These are phyloP conservation scores for Senna siamea DNA, from an alignment of 306 rosid species.

Conservation along the genomic window DNA sequence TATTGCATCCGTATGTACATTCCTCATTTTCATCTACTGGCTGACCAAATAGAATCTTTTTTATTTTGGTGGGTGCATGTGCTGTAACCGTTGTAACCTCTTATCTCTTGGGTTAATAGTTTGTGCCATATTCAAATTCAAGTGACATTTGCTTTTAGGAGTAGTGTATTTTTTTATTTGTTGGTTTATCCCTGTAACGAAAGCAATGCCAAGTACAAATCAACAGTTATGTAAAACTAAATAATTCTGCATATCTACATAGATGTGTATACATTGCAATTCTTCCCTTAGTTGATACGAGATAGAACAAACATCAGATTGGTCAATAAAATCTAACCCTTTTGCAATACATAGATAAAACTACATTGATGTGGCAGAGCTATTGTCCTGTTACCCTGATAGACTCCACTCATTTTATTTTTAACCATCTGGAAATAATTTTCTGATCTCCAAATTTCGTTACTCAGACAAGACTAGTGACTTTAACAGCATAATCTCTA, in stretches of 20 bases:
- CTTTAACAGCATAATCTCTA: no score
- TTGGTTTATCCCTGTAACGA: constrained; percentile 38
- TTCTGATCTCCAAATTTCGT: not conserved
- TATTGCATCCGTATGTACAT: constrained; percentile 83
- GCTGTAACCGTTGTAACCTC: constrained; percentile 35
- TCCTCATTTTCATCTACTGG: constrained; percentile 89
- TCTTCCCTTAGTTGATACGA: constrained; percentile 1
- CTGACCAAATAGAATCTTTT: constrained; percentile 61
- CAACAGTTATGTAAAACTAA: not conserved
- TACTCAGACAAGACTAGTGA: not conserved
- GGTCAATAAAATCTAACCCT: not conserved
- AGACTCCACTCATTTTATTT: no score
- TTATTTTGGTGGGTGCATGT: constrained; percentile 27
- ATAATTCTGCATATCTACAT: no score
- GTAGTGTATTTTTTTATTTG: constrained; percentile 41
- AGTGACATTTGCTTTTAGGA: constrained; percentile 18
- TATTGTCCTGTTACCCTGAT: no score
- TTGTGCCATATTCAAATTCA: constrained; percentile 15
- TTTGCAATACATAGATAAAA: no score
- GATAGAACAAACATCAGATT: not conserved
- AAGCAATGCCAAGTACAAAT: constrained; percentile 38
- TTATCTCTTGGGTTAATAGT: constrained; percentile 31
- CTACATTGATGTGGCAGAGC: no score
- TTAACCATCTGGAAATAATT: not conserved
- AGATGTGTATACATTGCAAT: constrained; percentile 1